A percentile compares a stretch with the other conserved stretches of the same genome.
These are phyloP conservation scores for Calonectria pseudoturangicola DNA, from an alignment of 2,329 filamentous ascomycete species.

Conservation along the genomic window DNA sequence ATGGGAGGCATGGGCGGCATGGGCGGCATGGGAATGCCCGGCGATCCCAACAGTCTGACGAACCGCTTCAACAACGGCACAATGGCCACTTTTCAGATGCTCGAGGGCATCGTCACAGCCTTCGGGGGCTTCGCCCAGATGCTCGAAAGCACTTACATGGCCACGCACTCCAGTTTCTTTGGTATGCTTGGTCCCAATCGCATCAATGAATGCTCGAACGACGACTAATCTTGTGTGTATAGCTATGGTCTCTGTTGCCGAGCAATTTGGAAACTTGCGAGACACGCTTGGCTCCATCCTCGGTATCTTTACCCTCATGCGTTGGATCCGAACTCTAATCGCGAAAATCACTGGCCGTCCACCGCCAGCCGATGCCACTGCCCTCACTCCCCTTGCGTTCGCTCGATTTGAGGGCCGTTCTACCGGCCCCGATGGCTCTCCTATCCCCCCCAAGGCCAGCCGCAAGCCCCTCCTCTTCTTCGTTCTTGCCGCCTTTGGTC, in stretches of 20 bases:
- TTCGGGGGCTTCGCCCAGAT: conserved; percentile 99
- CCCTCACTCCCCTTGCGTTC: conserved; percentile 93
- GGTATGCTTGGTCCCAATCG: conserved; percentile 73
- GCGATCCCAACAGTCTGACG: conserved; percentile 95
- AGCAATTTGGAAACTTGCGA: conserved; percentile 95
- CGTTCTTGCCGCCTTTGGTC: conserved; percentile 92
- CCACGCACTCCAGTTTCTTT: conserved; percentile 98
- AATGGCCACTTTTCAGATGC: conserved; percentile 97
- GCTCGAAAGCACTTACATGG: conserved; percentile 99
- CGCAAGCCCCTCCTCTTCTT: conserved; percentile 98
- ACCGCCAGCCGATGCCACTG: conserved; percentile 88
- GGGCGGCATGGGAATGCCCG: conserved; percentile 74
- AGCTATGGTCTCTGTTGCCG: conserved; percentile 99
- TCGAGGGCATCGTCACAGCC: conserved; percentile 96
- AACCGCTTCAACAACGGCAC: conserved; percentile 96
- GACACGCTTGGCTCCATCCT: conserved; percentile 95
- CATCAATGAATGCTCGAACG: not conserved
- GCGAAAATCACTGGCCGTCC: conserved; percentile 95
- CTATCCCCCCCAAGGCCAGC: conserved; percentile 82
- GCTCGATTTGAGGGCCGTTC: conserved; percentile 88
- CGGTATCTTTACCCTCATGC: conserved; percentile 95
- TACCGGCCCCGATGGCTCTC: conserved; percentile 75
- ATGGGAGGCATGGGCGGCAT: conserved; percentile 66
- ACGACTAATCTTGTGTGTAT: conserved; percentile 38
- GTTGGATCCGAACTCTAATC: conserved; percentile 93